A percentile compares a stretch with the other conserved stretches of the same genome.
Evolutionary conservation across 495 filamentous ascomycete genomes (phyloP).

Genomic region (Neohortaea acidophila): DNA sequence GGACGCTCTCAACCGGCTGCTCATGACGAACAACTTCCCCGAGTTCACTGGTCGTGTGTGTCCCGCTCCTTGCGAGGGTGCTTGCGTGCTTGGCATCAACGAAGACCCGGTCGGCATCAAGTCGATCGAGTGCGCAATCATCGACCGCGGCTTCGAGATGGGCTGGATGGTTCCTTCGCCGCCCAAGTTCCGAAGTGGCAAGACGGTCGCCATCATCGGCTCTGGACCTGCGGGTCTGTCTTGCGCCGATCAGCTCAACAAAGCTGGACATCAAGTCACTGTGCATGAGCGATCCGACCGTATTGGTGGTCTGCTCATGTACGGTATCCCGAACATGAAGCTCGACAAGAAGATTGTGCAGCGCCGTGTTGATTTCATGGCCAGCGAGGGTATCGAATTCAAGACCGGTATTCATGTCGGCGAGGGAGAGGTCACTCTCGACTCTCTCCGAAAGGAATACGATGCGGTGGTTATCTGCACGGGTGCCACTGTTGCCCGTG

Average conservation of each 20-base stretch:
- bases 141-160: constrained; percentile 97
- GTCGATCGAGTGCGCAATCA: constrained; percentile 97
- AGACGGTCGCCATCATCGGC: constrained; percentile 82
- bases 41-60: constrained; percentile 98
- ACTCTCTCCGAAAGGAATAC: constrained; percentile 58
- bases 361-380: constrained; percentile 93
- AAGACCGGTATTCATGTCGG: constrained; percentile 64
- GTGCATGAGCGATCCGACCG: constrained; percentile 95
- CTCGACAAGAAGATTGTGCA: constrained; percentile 97
- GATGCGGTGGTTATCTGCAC: constrained; percentile 91
- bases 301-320: constrained; percentile 88
- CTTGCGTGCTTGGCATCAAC: constrained; percentile 95
- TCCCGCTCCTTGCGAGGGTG: constrained; percentile 93
- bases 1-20: constrained; percentile 82
- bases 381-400: constrained; percentile 75
- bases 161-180: constrained; percentile 92
- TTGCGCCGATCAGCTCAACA: constrained; percentile 89
- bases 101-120: constrained; percentile 98
- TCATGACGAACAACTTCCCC: constrained; percentile 99
- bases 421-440: constrained; percentile 56
- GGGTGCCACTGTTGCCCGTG: constrained; percentile 92
- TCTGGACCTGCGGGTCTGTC: constrained; percentile 91
- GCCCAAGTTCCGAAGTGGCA: constrained; percentile 70
- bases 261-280: constrained; percentile 76
- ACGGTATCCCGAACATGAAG: constrained; percentile 99